Evolutionary conservation across 495 filamentous ascomycete genomes (phyloP).

Genomic region (Annulohypoxylon bovei): DNA sequence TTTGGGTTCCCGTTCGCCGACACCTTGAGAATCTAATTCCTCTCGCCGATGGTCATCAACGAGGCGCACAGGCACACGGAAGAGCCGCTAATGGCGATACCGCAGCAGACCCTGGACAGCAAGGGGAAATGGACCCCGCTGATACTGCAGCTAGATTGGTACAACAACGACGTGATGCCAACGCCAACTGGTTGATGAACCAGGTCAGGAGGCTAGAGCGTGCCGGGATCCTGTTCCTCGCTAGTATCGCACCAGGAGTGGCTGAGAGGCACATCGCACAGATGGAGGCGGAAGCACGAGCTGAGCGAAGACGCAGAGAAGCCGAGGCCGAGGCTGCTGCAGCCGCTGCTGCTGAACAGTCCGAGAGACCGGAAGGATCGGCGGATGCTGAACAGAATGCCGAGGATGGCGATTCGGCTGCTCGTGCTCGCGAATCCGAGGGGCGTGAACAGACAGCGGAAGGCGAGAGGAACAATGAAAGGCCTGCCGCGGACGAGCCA

Average conservation of each 20-base stretch:
- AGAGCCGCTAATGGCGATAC: slow-evolving; percentile 36
- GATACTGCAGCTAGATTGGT: slow-evolving; percentile 66
- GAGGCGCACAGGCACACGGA: slow-evolving; percentile 39
- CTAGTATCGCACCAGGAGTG: slow-evolving; percentile 84
- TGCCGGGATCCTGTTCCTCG: slow-evolving; percentile 81
- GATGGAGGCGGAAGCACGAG: slow-evolving; percentile 69
- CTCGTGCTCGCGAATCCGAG: background rate
- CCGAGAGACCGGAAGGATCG: slow-evolving; percentile 6
- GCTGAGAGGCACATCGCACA: slow-evolving; percentile 83
- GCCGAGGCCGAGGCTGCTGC: slow-evolving; percentile 57
- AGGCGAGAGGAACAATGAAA: slow-evolving; percentile 7
- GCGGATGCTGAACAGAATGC: slow-evolving; percentile 6
- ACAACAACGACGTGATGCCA: slow-evolving; percentile 57
- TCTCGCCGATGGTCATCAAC: slow-evolving; percentile 49
- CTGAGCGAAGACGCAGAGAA: slow-evolving; percentile 59
- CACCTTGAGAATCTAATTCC: slow-evolving; percentile 80
- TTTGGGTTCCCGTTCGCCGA: slow-evolving; percentile 70
- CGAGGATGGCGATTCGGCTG: background rate
- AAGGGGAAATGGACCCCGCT: slow-evolving; percentile 57
- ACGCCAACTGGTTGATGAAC: slow-evolving; percentile 64
- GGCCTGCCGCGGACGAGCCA: slow-evolving; percentile 13
- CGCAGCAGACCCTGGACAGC: slow-evolving; percentile 11
- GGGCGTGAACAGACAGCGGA: background rate
- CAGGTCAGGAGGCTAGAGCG: slow-evolving; percentile 73
- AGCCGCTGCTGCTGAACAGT: slow-evolving; percentile 21